Conservation (phyloP, 768 basidiomycete species). For the Fistulinella prunicolor region DNA sequence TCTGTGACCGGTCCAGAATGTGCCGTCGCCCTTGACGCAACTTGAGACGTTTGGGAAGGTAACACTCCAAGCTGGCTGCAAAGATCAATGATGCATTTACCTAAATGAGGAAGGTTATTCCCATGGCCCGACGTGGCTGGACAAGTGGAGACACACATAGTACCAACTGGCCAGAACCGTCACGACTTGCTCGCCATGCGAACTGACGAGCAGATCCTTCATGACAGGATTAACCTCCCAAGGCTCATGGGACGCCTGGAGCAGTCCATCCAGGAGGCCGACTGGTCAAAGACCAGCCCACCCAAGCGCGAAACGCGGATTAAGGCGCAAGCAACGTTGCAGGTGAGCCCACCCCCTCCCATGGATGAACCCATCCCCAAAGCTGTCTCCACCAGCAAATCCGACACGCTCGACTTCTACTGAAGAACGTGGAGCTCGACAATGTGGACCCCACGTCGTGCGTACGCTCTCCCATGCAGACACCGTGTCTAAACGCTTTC, state of each 20-base stretch:
- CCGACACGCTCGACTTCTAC: slow-evolving; percentile 52
- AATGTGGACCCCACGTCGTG: slow-evolving; percentile 44
- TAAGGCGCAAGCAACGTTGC: slow-evolving; percentile 50
- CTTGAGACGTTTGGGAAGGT: background rate
- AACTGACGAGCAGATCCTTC: slow-evolving; percentile 34
- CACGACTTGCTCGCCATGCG: slow-evolving; percentile 19
- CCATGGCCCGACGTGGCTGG: slow-evolving; percentile 9
- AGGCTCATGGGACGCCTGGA: slow-evolving; percentile 63
- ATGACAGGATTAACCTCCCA: slow-evolving; percentile 67
- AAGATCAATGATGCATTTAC: slow-evolving; percentile 12
- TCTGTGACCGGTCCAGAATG: background rate
- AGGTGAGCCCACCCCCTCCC: slow-evolving; percentile 39
- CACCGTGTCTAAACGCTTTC: background rate
- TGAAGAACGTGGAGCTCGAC: slow-evolving; percentile 57
- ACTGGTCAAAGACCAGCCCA: slow-evolving; percentile 32
- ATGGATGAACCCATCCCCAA: background rate
- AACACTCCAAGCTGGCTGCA: slow-evolving; percentile 6
- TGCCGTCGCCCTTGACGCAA: background rate
- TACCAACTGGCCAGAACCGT: too few species aligned
- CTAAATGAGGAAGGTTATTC: slow-evolving; percentile 25
- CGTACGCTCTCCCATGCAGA: slow-evolving; percentile 17
- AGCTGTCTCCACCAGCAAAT: slow-evolving; percentile 35
- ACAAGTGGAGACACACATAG: too few species aligned
- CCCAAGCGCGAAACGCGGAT: slow-evolving; percentile 44
- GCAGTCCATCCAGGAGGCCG: slow-evolving; percentile 40